Evolutionary conservation across 1,284 basidiomycete genomes (phyloP).

Genomic region (Sutorius eximius): DNA sequence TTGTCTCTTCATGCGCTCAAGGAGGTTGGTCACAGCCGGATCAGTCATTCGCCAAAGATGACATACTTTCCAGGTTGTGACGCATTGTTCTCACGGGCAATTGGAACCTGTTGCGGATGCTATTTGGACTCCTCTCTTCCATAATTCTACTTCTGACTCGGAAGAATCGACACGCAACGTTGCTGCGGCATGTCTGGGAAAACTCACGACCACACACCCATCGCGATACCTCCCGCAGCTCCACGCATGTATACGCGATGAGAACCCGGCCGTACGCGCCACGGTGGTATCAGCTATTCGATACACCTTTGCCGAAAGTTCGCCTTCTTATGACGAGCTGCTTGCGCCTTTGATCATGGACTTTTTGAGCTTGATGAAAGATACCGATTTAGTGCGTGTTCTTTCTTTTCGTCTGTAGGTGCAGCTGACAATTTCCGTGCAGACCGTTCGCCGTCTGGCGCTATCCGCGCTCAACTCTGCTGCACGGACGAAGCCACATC

Average conservation of each 20-base stretch:
- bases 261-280: conserved; percentile 73
- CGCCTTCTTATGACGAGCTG: conserved; percentile 83
- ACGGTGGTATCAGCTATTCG: conserved; percentile 93
- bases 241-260: conserved; percentile 77
- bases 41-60: background rate
- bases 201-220: conserved; percentile 89
- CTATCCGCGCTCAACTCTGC: conserved; percentile 91
- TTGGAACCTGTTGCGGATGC: conserved; percentile 82
- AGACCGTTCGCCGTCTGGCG: conserved; percentile 87
- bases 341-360: conserved; percentile 85
- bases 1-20: conserved; percentile 91
- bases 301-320: conserved; percentile 91
- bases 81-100: conserved; percentile 82
- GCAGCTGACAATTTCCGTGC: conserved; percentile 6
- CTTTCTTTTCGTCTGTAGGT: background rate
- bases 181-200: conserved; percentile 94
- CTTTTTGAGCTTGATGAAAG: conserved; percentile 86
- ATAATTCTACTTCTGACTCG: conserved; percentile 72
- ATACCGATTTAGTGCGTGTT: conserved; percentile 74
- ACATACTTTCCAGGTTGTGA: conserved; percentile 66
- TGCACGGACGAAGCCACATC: conserved; percentile 89
- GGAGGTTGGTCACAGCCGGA: conserved; percentile 56
- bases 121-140: conserved; percentile 90
- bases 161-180: conserved; percentile 94
- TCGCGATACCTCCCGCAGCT: conserved; percentile 87